Evolutionary conservation across 2,329 filamentous ascomycete genomes (phyloP), one percentile per base, ranked within the genome.

Genomic region (Trichoderma koningii): DNA sequence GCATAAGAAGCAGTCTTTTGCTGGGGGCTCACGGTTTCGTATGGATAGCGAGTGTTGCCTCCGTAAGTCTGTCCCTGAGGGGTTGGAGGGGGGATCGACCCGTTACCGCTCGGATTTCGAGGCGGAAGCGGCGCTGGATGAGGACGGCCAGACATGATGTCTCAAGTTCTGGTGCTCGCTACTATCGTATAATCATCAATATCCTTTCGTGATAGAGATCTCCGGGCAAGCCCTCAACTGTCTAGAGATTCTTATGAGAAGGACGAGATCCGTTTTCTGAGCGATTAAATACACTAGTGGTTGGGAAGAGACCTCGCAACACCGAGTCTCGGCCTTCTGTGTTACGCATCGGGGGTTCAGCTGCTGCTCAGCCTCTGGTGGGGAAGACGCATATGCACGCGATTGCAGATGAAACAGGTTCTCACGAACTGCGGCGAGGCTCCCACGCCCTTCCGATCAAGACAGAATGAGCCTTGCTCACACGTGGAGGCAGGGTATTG

Each of bases 41-140:
- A 55, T 28, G 62, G 34, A 57, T 64, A 59, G 21, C 44, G 55
- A 5, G 47, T 38, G 14, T 59, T 23, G 7, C 41, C 17, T 15
- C n/a, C 44, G 21, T 50, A 63, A 19, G 28, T 30, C 7, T 60
- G 55, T 23, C 26, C 47, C 6, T 48, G 47, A 4, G 38, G 47
- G 7, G 34, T 34, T 21, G 51, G 48, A 38, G 42, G 50, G 34
- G 51, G 52, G 5, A 51, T n/a, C 10, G 64, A 47, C 23, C 52
- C 52, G 21, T 57, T 57, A 28, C 26, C 34, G 34, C 34, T 38
- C 34, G 12, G 19, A 34, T 66, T 47, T 12, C 51, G 53, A 2
- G 64, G 64, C 38, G 64, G 64, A n/a, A 63, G 17, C 2, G 64
- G 64, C 6, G 64, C 57, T 44, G 64, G 64, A 26, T 62, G 56